These are phyloP conservation scores for Plasmodium chabaudi DNA, from an alignment of 169 alveolate genomes.

Conservation along the genomic window DNA sequence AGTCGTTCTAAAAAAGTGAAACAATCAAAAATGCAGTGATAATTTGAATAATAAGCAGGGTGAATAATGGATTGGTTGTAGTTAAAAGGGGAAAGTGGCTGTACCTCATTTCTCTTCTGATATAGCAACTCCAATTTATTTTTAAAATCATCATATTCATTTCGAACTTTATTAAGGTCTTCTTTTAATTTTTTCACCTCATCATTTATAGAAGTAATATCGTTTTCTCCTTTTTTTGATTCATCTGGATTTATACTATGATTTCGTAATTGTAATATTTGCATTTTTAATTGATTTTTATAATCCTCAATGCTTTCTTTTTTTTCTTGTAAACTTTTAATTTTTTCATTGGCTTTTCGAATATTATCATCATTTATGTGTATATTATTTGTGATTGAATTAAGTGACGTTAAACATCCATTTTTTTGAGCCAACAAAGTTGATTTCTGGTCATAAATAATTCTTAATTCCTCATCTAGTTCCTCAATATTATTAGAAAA, in stretches of 20 bases:
- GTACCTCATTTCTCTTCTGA: slow-evolving; percentile 75
- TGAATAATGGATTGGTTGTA: neutral
- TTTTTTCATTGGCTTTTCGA: slow-evolving; percentile 55
- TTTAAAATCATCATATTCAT: slow-evolving; percentile 72
- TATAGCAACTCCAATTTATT: slow-evolving; percentile 59
- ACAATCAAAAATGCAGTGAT: neutral
- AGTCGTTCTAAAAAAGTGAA: slow-evolving; percentile 25
- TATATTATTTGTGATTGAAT: slow-evolving; percentile 45
- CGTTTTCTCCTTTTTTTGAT: slow-evolving; percentile 14
- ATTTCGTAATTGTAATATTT: slow-evolving; percentile 67
- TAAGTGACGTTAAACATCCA: slow-evolving; percentile 65
- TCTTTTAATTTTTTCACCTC: slow-evolving; percentile 67
- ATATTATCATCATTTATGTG: slow-evolving; percentile 52
- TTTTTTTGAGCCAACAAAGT: slow-evolving; percentile 42
- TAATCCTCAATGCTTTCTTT: slow-evolving; percentile 45
- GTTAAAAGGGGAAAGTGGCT: neutral
- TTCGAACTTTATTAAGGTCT: slow-evolving; percentile 48
- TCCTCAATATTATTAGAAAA: slow-evolving; percentile 37
- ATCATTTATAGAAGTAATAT: slow-evolving; percentile 62
- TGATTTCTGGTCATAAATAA: slow-evolving; percentile 52
- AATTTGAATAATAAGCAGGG: neutral
- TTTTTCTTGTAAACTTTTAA: slow-evolving; percentile 43
- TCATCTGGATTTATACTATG: slow-evolving; percentile 58
- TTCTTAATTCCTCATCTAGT: slow-evolving; percentile 62
- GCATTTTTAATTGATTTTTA: slow-evolving; percentile 55